Evolutionary conservation across 257 asterid genomes (phyloP), one percentile per base, ranked within the genome.

Genomic region (Dorcoceras hygrometricum): DNA sequence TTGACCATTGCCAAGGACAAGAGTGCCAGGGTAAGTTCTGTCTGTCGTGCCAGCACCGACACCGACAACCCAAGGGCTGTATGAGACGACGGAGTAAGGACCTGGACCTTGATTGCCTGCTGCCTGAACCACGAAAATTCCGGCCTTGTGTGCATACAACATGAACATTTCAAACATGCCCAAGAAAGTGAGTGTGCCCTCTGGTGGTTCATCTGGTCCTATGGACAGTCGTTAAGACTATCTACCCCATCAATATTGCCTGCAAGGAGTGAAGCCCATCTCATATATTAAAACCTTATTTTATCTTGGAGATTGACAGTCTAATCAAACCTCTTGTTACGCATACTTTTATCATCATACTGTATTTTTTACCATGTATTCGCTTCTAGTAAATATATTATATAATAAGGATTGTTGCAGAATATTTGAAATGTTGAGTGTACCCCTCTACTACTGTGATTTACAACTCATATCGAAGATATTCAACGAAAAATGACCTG

Each of bases 201-300:
- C 78, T 5, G 95, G 94, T 69, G 99, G 97, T 34, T 71, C 70
- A 69, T 87, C 95, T 7, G 97, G 99, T 65, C 96, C 97, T 25
- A 93, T 57, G 51, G 96, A 87, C 10, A 90, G 95, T 19, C n/a
- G 95, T 63, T 34, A 93, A 58, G 75, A 90, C n/a, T 84, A 61
- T 90, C 97, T 63, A 93, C 95, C 36, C 96, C 96, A 61, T 93
- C 97, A 72, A 63, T 23, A 79, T 88, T 6, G 99, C 97, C 96
- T 90, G 92, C 82, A 79, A n/a, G 18, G 19, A 19, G 5, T 25
- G 65, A 57, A 70, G 32, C 56, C 34, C 14, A 62, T 59, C 25
- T 14, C 57, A 7, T 64, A 34, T 64, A 34, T 29, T 20, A 54
- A 14, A 25, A 31, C 8, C 18, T 32, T 11, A 18, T 43, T 58